A percentile compares a stretch with the other conserved stretches of the same genome.
Evolutionary conservation across 805 yeast genomes (phyloP).

Genomic region (Kuraishia borneana): DNA sequence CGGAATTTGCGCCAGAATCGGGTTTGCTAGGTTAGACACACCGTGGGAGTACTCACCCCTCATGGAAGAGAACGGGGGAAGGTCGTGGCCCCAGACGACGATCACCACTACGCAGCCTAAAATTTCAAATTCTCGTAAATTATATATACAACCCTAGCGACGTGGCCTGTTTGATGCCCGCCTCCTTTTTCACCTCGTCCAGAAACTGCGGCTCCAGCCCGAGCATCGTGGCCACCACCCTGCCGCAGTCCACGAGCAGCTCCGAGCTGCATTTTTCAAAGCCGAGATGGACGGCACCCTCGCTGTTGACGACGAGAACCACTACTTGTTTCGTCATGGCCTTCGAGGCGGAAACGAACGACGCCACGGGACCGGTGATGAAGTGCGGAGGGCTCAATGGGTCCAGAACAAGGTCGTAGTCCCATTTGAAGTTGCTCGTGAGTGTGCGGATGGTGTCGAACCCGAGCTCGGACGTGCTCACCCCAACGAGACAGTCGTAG

Average conservation of each 20-base stretch:
- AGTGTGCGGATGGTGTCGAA: slow-evolving; percentile 8
- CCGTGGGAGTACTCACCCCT: too few species aligned
- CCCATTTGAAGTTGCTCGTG: slow-evolving; percentile 2
- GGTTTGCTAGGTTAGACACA: slow-evolving; percentile 2
- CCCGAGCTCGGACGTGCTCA: slow-evolving; percentile 14
- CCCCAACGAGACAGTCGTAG: slow-evolving; percentile 6
- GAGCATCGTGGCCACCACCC: background rate
- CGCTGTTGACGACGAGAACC: slow-evolving; percentile 25
- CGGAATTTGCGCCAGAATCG: slow-evolving; percentile 16
- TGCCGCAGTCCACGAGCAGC: slow-evolving; percentile 11
- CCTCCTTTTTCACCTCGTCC: background rate
- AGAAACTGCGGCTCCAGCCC: background rate
- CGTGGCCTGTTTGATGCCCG: background rate
- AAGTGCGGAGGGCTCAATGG: slow-evolving; percentile 35
- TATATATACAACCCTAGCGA: background rate
- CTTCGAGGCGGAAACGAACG: slow-evolving; percentile 21
- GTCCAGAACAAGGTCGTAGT: slow-evolving; percentile 16
- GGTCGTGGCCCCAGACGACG: too few species aligned
- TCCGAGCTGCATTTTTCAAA: slow-evolving; percentile 30
- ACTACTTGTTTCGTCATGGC: slow-evolving; percentile 5
- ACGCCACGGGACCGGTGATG: slow-evolving; percentile 32
- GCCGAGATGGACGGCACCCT: slow-evolving; percentile 31
- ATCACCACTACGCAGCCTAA: slow-evolving; percentile 1
- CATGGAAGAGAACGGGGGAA: too few species aligned
- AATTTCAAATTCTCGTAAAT: background rate